These are phyloP conservation scores for Scheffersomyces insectosa DNA, from an alignment of 1,139 yeast genomes.

Conservation along the genomic window DNA sequence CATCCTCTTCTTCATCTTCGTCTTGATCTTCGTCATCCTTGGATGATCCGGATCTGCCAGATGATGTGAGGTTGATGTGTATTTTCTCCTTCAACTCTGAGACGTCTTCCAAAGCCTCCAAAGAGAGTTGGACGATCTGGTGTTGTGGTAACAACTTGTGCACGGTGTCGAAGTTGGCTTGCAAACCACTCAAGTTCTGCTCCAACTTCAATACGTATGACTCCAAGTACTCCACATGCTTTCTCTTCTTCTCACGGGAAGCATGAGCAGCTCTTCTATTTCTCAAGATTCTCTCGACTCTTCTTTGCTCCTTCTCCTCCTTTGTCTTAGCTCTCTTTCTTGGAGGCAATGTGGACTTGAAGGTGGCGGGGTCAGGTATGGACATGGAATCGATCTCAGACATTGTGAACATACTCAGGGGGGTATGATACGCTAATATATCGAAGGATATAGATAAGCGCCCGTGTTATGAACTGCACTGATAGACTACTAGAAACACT, in stretches of 20 bases:
- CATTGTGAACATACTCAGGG: neutral
- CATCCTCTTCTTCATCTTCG: constrained; percentile 18
- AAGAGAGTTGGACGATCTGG: constrained; percentile 13
- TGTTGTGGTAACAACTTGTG: constrained; percentile 14
- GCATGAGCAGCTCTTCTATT: constrained; percentile 98
- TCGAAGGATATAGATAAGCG: too few relatives aligned
- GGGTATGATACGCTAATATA: too few relatives aligned
- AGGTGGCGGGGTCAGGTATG: constrained; percentile 13
- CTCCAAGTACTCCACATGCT: constrained; percentile 86
- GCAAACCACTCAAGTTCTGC: constrained; percentile 28
- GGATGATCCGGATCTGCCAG: constrained; percentile 3
- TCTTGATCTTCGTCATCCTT: constrained; percentile 15
- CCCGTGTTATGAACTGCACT: too few relatives aligned
- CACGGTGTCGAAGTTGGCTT: constrained; percentile 23
- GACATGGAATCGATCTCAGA: neutral
- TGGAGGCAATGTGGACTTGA: constrained; percentile 71
- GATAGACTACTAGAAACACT: too few relatives aligned
- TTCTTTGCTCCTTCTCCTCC: constrained; percentile 95
- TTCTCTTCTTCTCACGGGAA: constrained; percentile 92
- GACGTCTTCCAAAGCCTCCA: constrained; percentile 24
- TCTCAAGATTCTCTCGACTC: constrained; percentile 87
- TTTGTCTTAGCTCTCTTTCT: constrained; percentile 94
- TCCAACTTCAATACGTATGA: constrained; percentile 55
- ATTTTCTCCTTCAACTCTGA: constrained; percentile 34
- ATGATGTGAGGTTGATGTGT: constrained; percentile 28